Percentiles rank a stretch among this genome's conserved stretches.
Conservation (phyloP, 2,329 filamentous ascomycete genomes). For the Colletotrichum nymphaeae region DNA sequence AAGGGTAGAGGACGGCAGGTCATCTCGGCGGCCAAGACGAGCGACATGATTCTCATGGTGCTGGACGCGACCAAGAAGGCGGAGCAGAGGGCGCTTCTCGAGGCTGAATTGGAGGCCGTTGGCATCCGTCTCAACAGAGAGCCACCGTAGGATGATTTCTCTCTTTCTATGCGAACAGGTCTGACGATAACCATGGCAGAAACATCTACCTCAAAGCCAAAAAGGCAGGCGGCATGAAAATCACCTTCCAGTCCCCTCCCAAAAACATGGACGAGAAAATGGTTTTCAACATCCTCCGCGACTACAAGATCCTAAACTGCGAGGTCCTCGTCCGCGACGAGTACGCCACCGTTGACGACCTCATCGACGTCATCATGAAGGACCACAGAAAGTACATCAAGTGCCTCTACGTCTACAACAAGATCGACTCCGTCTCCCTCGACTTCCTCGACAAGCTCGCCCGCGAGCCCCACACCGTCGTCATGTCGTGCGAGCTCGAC, state of each 20-base stretch:
- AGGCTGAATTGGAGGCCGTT: slow-evolving; percentile 93
- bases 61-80: slow-evolving; percentile 96
- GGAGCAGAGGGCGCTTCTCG: slow-evolving; percentile 89
- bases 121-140: slow-evolving; percentile 93
- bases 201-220: slow-evolving; percentile 98
- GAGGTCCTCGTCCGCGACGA: slow-evolving; percentile 97
- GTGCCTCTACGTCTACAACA: slow-evolving; percentile 98
- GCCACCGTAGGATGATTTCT: slow-evolving; percentile 74
- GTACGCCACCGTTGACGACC: slow-evolving; percentile 94
- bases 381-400: slow-evolving; percentile 98
- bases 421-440: slow-evolving; percentile 94
- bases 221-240: slow-evolving; percentile 98
- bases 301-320: slow-evolving; percentile 99
- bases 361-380: slow-evolving; percentile 99
- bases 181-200: slow-evolving; percentile 54
- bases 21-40: slow-evolving; percentile 97
- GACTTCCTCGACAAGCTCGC: slow-evolving; percentile 94
- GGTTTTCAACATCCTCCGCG: slow-evolving; percentile 95
- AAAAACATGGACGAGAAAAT: slow-evolving; percentile 97
- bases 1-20: slow-evolving; percentile 97
- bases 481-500: slow-evolving; percentile 98
- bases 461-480: slow-evolving; percentile 90
- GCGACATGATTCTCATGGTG: slow-evolving; percentile 96
- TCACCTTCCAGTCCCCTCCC: slow-evolving; percentile 90
- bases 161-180: neutral